These are phyloP conservation scores for Sanguinoderma infundibulare DNA, from an alignment of 1,284 basidiomycete species.

Conservation along the genomic window DNA sequence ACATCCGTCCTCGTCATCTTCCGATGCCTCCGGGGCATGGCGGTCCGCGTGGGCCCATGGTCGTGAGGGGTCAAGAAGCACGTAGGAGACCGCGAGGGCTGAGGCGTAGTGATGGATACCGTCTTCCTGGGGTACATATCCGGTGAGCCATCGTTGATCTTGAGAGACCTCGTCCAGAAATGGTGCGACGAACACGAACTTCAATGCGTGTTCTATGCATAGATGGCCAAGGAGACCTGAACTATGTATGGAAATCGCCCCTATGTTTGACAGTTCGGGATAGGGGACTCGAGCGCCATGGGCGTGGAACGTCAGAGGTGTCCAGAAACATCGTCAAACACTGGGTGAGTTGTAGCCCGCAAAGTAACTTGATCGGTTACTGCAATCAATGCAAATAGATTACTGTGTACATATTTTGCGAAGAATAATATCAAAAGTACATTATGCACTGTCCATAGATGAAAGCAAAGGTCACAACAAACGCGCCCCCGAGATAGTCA, in stretches of 20 bases:
- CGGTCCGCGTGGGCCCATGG: not conserved
- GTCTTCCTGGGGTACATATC: not conserved
- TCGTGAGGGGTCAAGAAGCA: too few relatives aligned
- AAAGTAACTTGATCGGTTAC: too few relatives aligned
- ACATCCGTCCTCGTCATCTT: slow-evolving; percentile 3
- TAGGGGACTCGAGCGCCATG: too few relatives aligned
- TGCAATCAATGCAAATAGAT: not conserved
- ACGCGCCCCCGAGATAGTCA: not conserved
- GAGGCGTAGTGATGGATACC: not conserved
- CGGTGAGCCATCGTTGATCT: slow-evolving; percentile 7
- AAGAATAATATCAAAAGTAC: not conserved
- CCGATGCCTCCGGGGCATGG: slow-evolving; percentile 1
- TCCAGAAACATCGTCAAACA: too few relatives aligned
- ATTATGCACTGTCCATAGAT: slow-evolving; percentile 13
- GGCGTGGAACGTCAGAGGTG: too few relatives aligned
- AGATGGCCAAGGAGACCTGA: too few relatives aligned
- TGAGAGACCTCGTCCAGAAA: not conserved
- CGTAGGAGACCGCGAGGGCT: too few relatives aligned
- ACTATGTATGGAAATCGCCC: too few relatives aligned
- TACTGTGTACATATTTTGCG: slow-evolving; percentile 11
- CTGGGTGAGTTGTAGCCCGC: too few relatives aligned
- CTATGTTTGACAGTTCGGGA: too few relatives aligned
- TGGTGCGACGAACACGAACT: not conserved
- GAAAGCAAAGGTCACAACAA: slow-evolving; percentile 3
- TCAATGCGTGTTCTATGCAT: too few relatives aligned